Evolutionary conservation across 805 yeast species (phyloP), one percentile per base, ranked within the genome.

Genomic region (Nakazawaea sp.): DNA sequence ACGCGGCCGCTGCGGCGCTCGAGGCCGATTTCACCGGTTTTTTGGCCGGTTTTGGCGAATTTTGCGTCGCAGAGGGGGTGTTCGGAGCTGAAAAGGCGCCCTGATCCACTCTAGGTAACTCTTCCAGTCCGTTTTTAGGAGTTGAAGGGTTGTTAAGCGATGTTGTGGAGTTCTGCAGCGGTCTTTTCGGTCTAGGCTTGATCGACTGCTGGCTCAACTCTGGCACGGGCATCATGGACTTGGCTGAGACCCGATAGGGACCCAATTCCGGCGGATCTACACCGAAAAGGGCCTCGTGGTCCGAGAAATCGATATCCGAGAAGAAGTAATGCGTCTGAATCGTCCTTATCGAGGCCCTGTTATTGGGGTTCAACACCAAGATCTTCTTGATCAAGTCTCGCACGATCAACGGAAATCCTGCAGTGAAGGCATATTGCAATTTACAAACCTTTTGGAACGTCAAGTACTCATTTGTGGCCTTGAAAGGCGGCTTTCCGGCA

Each of bases 401-500:
- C 3, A 81, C 51, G 11, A 81, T 63, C 55, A 73, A 66, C 5
- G 95, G 95, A 49, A 84, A 84, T 0, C 92, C 92, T 3, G 94
- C 92, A 38, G 87, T 78, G 50, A 81, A 84, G 2, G 94, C 92
- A 58, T 70, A 84, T 50, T 84, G 90, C 33, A 81, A 64, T 53
- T 84, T 83, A 48, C 84, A 76, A 41, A 84, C 81, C 51, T 84
- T 84, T 52, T 84, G 94, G 53, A 84, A 84, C 0, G 90, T 84
- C 40, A 81, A 59, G 50, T 83, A 84, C 51, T 84, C 95, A 52
- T 83, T 84, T 0, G 87, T 70, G 2, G 89, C 94, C 51, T 82
- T 83, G 56, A 84, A 84, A 4, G 95, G 94, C 0, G 87, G 85
- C 40, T 70, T 73, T 4, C 81, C 81, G 0, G 79, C 79, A 43